Conservation (phyloP, 2,329 filamentous ascomycete species). For the Paracorniculantispora psalliotae region DNA sequence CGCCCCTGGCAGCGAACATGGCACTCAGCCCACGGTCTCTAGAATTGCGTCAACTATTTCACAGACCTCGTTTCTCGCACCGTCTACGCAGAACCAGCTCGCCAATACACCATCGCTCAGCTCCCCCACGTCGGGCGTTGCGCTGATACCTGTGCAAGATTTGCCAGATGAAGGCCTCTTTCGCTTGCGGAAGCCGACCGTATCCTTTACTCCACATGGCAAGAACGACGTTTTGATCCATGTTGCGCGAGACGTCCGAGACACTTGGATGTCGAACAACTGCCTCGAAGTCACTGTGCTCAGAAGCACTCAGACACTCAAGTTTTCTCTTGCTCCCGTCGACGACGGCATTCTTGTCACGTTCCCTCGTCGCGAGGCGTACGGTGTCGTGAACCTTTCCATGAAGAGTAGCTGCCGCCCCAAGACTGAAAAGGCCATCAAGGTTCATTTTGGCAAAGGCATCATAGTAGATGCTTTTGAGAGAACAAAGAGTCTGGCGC, state of each 20-base stretch:
- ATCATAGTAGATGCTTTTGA: conserved; percentile 41
- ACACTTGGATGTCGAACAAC: conserved; percentile 51
- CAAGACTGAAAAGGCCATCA: conserved; percentile 56
- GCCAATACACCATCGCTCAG: neutral
- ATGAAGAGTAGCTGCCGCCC: conserved; percentile 55
- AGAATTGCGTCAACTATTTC: conserved; percentile 15
- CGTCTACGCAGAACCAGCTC: conserved; percentile 15
- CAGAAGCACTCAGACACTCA: conserved; percentile 42
- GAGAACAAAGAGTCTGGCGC: conserved; percentile 38
- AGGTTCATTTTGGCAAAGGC: conserved; percentile 53
- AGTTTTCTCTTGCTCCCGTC: conserved; percentile 43
- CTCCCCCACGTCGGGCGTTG: conserved; percentile 22
- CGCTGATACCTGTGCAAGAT: conserved; percentile 27
- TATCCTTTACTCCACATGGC: conserved; percentile 29
- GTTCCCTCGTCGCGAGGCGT: conserved; percentile 48
- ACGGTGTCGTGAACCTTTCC: conserved; percentile 54
- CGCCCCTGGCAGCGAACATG: neutral
- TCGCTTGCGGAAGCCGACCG: conserved; percentile 26
- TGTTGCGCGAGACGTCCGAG: conserved; percentile 45
- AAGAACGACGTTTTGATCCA: conserved; percentile 50
- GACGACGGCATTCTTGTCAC: conserved; percentile 49
- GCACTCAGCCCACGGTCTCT: conserved; percentile 3
- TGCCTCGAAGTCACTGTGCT: conserved; percentile 53
- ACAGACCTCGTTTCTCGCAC: conserved; percentile 12
- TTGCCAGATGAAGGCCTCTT: conserved; percentile 31